These are phyloP conservation scores for Mycosarcoma mackinlayi DNA, from an alignment of 1,284 basidiomycete species.

Conservation along the genomic window DNA sequence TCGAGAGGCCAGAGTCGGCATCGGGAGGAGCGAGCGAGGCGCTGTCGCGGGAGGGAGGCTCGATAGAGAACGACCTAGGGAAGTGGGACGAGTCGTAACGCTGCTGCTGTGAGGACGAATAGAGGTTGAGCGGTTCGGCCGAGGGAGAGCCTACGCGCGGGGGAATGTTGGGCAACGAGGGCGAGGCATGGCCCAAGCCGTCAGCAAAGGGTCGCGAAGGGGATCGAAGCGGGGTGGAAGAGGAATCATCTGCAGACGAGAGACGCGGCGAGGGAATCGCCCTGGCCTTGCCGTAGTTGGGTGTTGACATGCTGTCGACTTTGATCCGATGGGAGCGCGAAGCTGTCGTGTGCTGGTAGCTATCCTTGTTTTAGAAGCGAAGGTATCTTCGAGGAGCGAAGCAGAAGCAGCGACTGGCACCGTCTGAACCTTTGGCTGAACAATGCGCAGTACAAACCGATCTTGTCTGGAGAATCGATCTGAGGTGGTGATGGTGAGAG, in stretches of 20 bases:
- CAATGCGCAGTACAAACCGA: too few species aligned
- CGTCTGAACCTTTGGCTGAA: too few species aligned
- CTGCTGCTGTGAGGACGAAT: slow-evolving; percentile 37
- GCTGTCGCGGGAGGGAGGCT: slow-evolving; percentile 41
- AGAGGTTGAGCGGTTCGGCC: slow-evolving; percentile 33
- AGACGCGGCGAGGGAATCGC: slow-evolving; percentile 23
- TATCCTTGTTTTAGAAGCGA: too few species aligned
- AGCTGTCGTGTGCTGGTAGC: not conserved
- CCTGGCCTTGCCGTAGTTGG: slow-evolving; percentile 41
- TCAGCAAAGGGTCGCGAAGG: slow-evolving; percentile 37
- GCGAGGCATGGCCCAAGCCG: slow-evolving; percentile 29
- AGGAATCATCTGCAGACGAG: slow-evolving; percentile 2
- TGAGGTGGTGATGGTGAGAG: not conserved
- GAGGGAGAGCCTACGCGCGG: slow-evolving; percentile 52
- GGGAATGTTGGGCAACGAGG: slow-evolving; percentile 53
- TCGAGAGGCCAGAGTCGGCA: slow-evolving; percentile 44
- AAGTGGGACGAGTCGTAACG: slow-evolving; percentile 29
- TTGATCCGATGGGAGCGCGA: not conserved
- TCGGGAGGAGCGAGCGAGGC: slow-evolving; percentile 41
- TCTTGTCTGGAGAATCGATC: too few species aligned
- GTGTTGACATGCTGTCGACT: slow-evolving; percentile 32
- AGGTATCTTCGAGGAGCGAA: too few species aligned
- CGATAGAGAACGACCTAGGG: slow-evolving; percentile 27
- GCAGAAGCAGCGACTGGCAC: too few species aligned
- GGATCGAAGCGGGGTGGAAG: slow-evolving; percentile 36